phyloP scores from a whole-genome alignment of 805 yeast genomes.

The Yamadazyma scolyti region DNA sequence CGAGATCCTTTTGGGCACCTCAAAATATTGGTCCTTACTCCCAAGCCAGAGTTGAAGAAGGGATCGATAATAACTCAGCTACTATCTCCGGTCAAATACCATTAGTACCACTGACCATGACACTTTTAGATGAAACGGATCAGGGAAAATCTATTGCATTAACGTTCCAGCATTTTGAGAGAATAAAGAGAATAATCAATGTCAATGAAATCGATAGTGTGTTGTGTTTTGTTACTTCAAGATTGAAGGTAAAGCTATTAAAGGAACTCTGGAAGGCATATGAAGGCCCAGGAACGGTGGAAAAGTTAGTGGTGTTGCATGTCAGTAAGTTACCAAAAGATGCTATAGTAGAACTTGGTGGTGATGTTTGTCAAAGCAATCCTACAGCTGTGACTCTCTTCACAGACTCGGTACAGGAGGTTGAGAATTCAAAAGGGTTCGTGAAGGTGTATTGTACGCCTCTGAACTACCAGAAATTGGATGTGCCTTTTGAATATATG shows the following conservation, averaged over 20 bases:
- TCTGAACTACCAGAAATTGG: conserved; percentile 2
- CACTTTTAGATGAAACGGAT: conserved; percentile 20
- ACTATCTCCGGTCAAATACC: conserved; percentile 90
- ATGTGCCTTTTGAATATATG: conserved; percentile 10
- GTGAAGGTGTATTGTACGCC: conserved; percentile 6
- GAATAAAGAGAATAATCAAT: conserved; percentile 55
- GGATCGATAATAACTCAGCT: conserved; percentile 41
- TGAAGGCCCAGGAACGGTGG: conserved; percentile 13
- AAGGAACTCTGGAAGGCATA: conserved; percentile 46
- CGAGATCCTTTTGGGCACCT: conserved; percentile 97
- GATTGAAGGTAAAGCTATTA: conserved; percentile 23
- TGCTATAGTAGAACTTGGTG: conserved; percentile 76
- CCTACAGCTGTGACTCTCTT: conserved; percentile 6
- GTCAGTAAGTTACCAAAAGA: conserved; percentile 58
- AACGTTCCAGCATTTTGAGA: conserved; percentile 58
- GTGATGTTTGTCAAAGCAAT: conserved; percentile 24
- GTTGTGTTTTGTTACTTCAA: conserved; percentile 52
- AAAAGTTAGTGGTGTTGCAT: conserved; percentile 47
- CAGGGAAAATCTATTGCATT: conserved; percentile 55
- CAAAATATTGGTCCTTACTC: conserved; percentile 98
- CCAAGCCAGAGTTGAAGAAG: conserved; percentile 59
- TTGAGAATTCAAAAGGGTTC: conserved; percentile 4
- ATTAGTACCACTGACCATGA: conserved; percentile 69
- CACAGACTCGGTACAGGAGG: conserved; percentile 10
- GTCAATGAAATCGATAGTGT: conserved; percentile 42